Base-by-base conservation (phyloP, 2,329 filamentous ascomycete species). In the Cadophora sp. region DNA sequence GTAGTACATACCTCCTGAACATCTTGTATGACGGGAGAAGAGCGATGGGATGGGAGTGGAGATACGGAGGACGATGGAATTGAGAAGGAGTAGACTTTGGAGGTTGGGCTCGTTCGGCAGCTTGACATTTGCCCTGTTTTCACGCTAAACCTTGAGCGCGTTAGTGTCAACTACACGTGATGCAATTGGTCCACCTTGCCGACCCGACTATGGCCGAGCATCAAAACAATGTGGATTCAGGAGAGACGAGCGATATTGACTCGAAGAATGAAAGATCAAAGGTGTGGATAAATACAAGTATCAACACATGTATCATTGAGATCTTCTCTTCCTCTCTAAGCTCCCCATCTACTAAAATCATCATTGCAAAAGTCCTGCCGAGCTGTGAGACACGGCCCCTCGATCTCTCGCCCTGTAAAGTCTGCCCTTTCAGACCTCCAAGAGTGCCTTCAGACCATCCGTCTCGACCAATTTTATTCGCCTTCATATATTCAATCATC, bases 1-100 rank as follows among this genome's bases (percentile, higher is more conserved):
- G 71, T 72, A 69, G 70, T 78, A 87, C 89, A 83, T 83, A 93
- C 91, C 90, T 92, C 90, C 92, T 92, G 85, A 92, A 91, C 91
- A 93, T 93, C 89, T 87, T 92, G 86, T 34, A 82, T 83, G 85
- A 88, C 89, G 88, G 86, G 86, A 83, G 83, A 84, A 87, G 86
- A 87, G 86, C 86, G 84, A 84, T 86, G 81, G 81, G 81, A 86
- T 84, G 81, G 79, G 83, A 83, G 85, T 84, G 85, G 84, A 86
- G 84, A 84, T 82, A 77, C 82, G 82, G 77, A 77, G 77, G 78
- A 70, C 78, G 79, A 83, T 84, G 83, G 79, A 80, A 81, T 65
- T 68, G 65, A 69, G 65, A 68, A 72, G 68, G 69, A 74, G 66
- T 68, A 66, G 68, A 63, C 40, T 65, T 79, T 37, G 24, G 56